Conservation (phyloP, 225 moss, liverwort and hornwort genomes). For the Sphagnum tenellum region DNA sequence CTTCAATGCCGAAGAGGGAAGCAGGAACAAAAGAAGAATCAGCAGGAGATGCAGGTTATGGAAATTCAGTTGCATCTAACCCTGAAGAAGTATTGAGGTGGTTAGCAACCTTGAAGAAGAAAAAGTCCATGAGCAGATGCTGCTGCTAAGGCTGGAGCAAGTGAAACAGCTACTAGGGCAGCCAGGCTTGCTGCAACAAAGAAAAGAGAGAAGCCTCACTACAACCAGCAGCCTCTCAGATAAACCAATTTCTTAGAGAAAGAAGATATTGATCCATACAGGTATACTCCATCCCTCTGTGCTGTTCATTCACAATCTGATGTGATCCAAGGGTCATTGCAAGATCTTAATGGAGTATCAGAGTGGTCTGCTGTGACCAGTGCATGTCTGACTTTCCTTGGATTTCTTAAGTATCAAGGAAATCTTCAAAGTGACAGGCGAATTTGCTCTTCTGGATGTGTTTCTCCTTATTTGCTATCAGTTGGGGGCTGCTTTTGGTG, state of each 20-base stretch:
- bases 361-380: too few species aligned
- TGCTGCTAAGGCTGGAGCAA: slow-evolving; percentile 10
- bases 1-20: slow-evolving; percentile 28
- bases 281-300: too few species aligned
- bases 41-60: slow-evolving; percentile 20
- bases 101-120: slow-evolving; percentile 55
- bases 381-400: too few species aligned
- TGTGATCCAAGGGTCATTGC: too few species aligned
- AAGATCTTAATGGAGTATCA: too few species aligned
- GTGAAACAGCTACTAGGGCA: neutral
- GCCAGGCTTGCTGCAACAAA: slow-evolving; percentile 29
- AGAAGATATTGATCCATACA: slow-evolving; percentile 1
- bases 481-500: too few species aligned
- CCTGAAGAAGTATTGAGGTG: slow-evolving; percentile 58
- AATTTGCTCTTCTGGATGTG: too few species aligned
- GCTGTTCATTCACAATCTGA: too few species aligned
- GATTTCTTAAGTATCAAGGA: too few species aligned
- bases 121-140: slow-evolving; percentile 42
- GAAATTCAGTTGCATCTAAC: slow-evolving; percentile 21
- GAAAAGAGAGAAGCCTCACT: slow-evolving; percentile 57
- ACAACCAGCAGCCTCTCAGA: slow-evolving; percentile 63
- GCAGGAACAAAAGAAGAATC: slow-evolving; percentile 27
- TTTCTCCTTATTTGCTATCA: too few species aligned
- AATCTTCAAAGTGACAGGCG: too few species aligned
- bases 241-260: slow-evolving; percentile 47